phyloP scores from a whole-genome alignment of 108 stramenopile species.

The Nitzschia putrida region DNA sequence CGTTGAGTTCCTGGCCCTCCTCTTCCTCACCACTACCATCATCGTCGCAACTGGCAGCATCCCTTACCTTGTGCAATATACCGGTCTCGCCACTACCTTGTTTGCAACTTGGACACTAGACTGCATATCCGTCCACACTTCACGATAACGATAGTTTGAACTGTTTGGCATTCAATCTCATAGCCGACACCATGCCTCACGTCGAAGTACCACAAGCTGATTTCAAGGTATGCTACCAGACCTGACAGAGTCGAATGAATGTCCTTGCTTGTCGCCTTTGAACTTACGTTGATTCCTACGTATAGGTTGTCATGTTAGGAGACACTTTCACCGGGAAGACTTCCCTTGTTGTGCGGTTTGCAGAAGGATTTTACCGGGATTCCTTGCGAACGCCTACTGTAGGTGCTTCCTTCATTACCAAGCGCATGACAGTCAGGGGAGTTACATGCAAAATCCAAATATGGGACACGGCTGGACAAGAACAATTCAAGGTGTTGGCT shows the following conservation, averaged over 20 bases:
- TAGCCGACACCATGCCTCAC: slow-evolving; percentile 63
- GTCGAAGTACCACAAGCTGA: slow-evolving; percentile 85
- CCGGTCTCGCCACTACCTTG: too few relatives aligned
- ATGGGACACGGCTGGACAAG: slow-evolving; percentile 86
- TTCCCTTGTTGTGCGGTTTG: slow-evolving; percentile 79
- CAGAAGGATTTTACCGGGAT: slow-evolving; percentile 79
- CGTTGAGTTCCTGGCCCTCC: too few relatives aligned
- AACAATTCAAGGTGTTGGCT: slow-evolving; percentile 59
- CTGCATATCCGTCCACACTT: too few relatives aligned
- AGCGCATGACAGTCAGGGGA: slow-evolving; percentile 60
- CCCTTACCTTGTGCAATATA: too few relatives aligned
- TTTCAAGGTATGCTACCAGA: slow-evolving; percentile 77
- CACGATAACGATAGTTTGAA: too few relatives aligned
- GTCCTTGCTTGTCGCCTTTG: not conserved
- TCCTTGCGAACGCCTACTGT: slow-evolving; percentile 58
- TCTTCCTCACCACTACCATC: too few relatives aligned
- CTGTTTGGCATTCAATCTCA: too few relatives aligned
- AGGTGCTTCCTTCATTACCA: slow-evolving; percentile 79
- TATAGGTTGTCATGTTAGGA: slow-evolving; percentile 79
- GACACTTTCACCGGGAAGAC: slow-evolving; percentile 84
- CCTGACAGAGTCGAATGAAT: not conserved
- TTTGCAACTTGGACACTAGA: too few relatives aligned
- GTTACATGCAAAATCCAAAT: slow-evolving; percentile 78
- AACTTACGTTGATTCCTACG: not conserved
- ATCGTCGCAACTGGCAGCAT: too few relatives aligned